Conservation (phyloP, 2,329 filamentous ascomycete species). For the Epicoccum sorghinum region DNA sequence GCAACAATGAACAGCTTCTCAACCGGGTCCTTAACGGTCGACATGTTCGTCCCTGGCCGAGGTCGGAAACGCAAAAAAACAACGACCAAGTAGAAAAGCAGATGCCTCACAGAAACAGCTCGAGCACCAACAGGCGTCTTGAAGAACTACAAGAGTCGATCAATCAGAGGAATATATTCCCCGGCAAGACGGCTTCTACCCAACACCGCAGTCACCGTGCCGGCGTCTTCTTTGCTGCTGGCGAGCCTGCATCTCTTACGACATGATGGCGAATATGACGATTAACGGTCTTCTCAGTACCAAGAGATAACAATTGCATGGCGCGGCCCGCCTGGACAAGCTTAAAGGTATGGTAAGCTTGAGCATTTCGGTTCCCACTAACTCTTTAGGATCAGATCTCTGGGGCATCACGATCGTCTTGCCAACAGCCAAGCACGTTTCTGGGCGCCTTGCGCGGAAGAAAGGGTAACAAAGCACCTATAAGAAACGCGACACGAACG, state of each 20-base stretch:
- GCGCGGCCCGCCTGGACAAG: constrained; percentile 8
- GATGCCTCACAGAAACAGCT: too few relatives aligned
- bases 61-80: background rate
- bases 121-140: too few relatives aligned
- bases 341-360: background rate
- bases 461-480: background rate
- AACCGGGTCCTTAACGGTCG: constrained; percentile 11
- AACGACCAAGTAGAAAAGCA: too few relatives aligned
- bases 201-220: background rate
- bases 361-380: background rate
- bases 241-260: constrained; percentile 7
- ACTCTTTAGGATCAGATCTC: background rate
- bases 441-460: constrained; percentile 5
- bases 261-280: constrained; percentile 22
- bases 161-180: background rate
- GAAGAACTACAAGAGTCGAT: background rate
- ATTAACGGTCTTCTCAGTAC: constrained; percentile 4
- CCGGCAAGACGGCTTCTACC: background rate
- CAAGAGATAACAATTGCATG: constrained; percentile 2
- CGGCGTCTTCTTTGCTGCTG: constrained; percentile 1
- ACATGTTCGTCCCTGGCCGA: constrained; percentile 6
- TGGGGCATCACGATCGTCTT: background rate
- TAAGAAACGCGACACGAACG: background rate
- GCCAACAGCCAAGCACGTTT: constrained; percentile 2
- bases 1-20: constrained; percentile 22